These are phyloP conservation scores for Penicillium italicum DNA, from an alignment of 2,329 filamentous ascomycete genomes.

Conservation along the genomic window DNA sequence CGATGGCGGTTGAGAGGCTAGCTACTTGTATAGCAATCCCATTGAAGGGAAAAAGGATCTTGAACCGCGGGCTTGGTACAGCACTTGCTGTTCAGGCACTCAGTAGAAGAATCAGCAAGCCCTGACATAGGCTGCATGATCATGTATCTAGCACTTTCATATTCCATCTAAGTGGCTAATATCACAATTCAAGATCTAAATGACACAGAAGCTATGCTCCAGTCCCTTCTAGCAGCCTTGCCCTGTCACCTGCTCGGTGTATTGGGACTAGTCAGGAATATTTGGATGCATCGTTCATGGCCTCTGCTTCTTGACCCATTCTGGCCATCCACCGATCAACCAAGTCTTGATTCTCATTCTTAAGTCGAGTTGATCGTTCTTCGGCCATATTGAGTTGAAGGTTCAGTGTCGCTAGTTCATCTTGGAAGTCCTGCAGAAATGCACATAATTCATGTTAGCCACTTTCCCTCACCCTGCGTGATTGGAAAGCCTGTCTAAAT, in stretches of 20 bases:
- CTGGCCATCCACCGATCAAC: constrained; percentile 87
- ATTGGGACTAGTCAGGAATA: constrained; percentile 36
- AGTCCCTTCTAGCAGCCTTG: background rate
- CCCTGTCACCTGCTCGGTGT: background rate
- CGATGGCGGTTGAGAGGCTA: background rate
- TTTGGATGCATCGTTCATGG: constrained; percentile 66
- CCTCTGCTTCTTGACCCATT: constrained; percentile 80
- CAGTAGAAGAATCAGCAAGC: background rate
- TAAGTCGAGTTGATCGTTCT: constrained; percentile 67
- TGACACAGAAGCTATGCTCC: background rate
- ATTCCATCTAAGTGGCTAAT: background rate
- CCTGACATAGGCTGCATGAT: background rate
- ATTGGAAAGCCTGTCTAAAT: background rate
- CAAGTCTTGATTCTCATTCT: constrained; percentile 81
- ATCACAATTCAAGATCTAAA: background rate
- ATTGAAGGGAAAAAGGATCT: background rate
- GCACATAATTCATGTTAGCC: constrained; percentile 8
- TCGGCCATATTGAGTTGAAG: constrained; percentile 85
- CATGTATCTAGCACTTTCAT: background rate
- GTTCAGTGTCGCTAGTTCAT: constrained; percentile 84
- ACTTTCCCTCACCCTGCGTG: background rate
- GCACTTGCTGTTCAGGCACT: background rate
- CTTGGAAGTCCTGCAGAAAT: constrained; percentile 67
- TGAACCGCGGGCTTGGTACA: background rate
- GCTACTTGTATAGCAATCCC: background rate